Evolutionary conservation across 768 basidiomycete genomes (phyloP).

Genomic region (Aureoboletus auriporus): DNA sequence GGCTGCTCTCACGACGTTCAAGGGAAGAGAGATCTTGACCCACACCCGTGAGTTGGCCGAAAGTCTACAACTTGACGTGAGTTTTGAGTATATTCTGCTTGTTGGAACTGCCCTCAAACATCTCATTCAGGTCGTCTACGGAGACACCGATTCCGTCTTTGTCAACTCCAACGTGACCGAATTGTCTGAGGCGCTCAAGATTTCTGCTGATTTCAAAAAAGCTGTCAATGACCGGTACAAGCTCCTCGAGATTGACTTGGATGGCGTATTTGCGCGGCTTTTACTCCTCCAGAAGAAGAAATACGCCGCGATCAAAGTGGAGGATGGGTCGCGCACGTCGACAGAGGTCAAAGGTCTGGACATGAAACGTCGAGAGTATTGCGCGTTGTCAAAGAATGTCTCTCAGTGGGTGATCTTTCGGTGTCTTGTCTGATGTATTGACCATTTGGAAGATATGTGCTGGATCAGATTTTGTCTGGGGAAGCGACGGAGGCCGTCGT

Average conservation of each 20-base stretch:
- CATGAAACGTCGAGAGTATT: constrained; percentile 98
- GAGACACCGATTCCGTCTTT: constrained; percentile 98
- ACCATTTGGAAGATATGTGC: constrained; percentile 63
- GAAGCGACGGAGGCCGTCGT: constrained; percentile 87
- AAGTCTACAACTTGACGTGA: constrained; percentile 80
- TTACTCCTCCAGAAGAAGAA: constrained; percentile 98
- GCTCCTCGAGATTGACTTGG: constrained; percentile 94
- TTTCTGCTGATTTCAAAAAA: constrained; percentile 90
- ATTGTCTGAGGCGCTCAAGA: constrained; percentile 84
- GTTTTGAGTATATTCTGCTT: constrained; percentile 19
- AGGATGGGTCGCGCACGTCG: constrained; percentile 70
- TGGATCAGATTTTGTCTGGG: constrained; percentile 89
- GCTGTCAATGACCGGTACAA: constrained; percentile 94
- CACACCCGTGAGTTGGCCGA: constrained; percentile 92
- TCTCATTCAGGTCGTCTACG: constrained; percentile 82
- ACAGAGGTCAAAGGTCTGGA: constrained; percentile 96
- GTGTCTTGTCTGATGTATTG: background rate
- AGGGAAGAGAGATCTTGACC: constrained; percentile 95
- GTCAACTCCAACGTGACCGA: constrained; percentile 94
- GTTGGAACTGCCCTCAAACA: background rate
- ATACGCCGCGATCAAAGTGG: constrained; percentile 95
- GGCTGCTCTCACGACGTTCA: constrained; percentile 96
- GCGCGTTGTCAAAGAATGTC: constrained; percentile 83
- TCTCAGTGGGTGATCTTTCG: constrained; percentile 65
- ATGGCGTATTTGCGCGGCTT: constrained; percentile 89